phyloP scores from a whole-genome alignment of 768 basidiomycete genomes.

The Bullera alba region DNA sequence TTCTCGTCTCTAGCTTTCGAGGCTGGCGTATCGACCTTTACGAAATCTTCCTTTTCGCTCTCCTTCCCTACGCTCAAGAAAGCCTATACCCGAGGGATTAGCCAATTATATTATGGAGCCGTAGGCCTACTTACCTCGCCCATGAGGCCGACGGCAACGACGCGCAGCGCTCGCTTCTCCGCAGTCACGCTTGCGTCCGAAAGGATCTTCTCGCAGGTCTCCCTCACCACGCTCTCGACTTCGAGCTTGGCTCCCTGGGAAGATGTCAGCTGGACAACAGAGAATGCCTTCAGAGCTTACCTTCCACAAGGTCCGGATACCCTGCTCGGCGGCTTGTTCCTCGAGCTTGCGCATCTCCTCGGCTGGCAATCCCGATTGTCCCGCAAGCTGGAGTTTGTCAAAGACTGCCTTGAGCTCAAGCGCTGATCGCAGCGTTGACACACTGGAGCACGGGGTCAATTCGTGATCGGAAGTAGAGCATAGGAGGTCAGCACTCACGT shows the following conservation, averaged over 20 bases:
- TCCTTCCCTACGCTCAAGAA: conserved; percentile 39
- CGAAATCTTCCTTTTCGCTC: conserved; percentile 28
- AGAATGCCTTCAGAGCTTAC: conserved; percentile 9
- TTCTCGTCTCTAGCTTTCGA: conserved; percentile 38
- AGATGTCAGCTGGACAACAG: neutral
- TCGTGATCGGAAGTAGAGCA: neutral
- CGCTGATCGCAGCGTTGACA: conserved; percentile 44
- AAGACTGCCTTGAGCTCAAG: conserved; percentile 47
- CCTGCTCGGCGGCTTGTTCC: conserved; percentile 46
- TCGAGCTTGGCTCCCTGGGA: conserved; percentile 45
- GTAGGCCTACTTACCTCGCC: conserved; percentile 36
- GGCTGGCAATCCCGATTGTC: conserved; percentile 42
- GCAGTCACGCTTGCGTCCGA: conserved; percentile 33
- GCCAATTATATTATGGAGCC: neutral
- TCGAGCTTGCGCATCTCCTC: conserved; percentile 45
- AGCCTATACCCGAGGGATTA: conserved; percentile 30
- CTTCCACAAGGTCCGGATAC: conserved; percentile 46
- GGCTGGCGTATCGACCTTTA: conserved; percentile 42
- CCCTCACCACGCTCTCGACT: conserved; percentile 44
- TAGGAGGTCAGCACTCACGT: conserved; percentile 28
- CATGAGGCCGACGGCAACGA: conserved; percentile 40
- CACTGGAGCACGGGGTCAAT: conserved; percentile 24
- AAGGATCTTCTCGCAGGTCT: conserved; percentile 44
- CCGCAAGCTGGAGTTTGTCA: conserved; percentile 44
- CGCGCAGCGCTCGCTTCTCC: conserved; percentile 41